A percentile compares a stretch with the other conserved stretches of the same genome.
Conservation (phyloP, 768 basidiomycete species). For the Saitozyma sp. region DNA sequence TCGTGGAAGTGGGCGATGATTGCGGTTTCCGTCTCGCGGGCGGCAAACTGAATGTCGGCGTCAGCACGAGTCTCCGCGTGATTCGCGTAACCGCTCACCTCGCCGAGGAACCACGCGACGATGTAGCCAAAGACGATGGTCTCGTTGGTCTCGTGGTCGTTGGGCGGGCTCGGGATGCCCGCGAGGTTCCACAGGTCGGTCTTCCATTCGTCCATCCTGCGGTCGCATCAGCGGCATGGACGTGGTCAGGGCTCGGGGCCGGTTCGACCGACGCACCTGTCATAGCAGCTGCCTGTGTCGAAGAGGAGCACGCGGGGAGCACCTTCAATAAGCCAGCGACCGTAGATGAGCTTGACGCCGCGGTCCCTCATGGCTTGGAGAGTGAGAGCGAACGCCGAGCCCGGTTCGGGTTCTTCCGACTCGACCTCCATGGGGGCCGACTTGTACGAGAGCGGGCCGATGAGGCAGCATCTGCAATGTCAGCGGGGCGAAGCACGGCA, state of each 20-base stretch:
- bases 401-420: constrained; percentile 80
- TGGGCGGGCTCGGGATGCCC: constrained; percentile 93
- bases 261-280: constrained; percentile 54
- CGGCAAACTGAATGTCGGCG: constrained; percentile 30
- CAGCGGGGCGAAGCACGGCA: constrained; percentile 37
- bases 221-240: not conserved
- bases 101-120: constrained; percentile 99
- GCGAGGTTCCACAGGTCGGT: constrained; percentile 97
- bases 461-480: constrained; percentile 73
- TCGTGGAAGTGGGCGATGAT: constrained; percentile 99
- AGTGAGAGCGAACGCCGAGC: constrained; percentile 64
- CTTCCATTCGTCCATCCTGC: constrained; percentile 91
- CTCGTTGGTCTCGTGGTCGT: constrained; percentile 97
- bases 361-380: constrained; percentile 80
- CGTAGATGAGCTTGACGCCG: constrained; percentile 92
- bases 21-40: constrained; percentile 75
- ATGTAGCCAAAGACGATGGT: constrained; percentile 97
- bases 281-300: constrained; percentile 85
- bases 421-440: constrained; percentile 99
- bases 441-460: constrained; percentile 98
- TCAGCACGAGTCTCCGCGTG: constrained; percentile 20
- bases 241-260: not conserved
- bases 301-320: constrained; percentile 92
- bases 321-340: constrained; percentile 97
- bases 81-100: constrained; percentile 60